These are phyloP conservation scores for Colletotrichum liaoningense DNA, from an alignment of 2,329 filamentous ascomycete species.

Conservation along the genomic window DNA sequence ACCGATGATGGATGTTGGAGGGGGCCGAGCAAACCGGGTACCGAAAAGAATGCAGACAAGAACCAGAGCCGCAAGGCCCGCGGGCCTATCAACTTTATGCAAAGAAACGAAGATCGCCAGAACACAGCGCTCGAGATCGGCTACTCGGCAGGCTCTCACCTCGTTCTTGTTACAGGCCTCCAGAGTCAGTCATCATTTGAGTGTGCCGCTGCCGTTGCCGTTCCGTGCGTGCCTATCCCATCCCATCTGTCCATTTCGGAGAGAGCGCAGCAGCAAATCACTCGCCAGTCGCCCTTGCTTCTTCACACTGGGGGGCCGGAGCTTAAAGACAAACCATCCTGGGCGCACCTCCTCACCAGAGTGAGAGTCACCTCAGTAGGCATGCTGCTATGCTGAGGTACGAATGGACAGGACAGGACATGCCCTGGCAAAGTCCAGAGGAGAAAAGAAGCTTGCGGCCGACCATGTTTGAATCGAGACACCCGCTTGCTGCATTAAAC, in stretches of 20 bases:
- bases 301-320: conserved; percentile 4
- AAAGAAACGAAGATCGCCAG: conserved; percentile 21
- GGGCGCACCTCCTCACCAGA: not conserved
- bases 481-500: not conserved
- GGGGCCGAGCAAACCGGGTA: conserved; percentile 21
- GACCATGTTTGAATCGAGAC: conserved; percentile 25
- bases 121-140: conserved; percentile 13
- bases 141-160: conserved; percentile 15
- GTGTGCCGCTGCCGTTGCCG: conserved; percentile 4
- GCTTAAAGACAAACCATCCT: conserved; percentile 14
- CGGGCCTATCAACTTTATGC: not conserved
- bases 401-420: not conserved
- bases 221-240: not conserved
- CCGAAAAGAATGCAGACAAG: conserved; percentile 1
- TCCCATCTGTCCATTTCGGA: conserved; percentile 9
- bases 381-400: too few relatives aligned
- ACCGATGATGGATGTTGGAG: not conserved
- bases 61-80: not conserved
- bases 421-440: not conserved
- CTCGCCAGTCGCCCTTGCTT: not conserved
- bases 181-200: conserved; percentile 1
- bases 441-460: conserved; percentile 3
- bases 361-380: too few relatives aligned
- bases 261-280: not conserved
- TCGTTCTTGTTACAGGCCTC: not conserved